These are phyloP conservation scores for Fusarium nurragi DNA, from an alignment of 2,329 filamentous ascomycete species.

Conservation along the genomic window DNA sequence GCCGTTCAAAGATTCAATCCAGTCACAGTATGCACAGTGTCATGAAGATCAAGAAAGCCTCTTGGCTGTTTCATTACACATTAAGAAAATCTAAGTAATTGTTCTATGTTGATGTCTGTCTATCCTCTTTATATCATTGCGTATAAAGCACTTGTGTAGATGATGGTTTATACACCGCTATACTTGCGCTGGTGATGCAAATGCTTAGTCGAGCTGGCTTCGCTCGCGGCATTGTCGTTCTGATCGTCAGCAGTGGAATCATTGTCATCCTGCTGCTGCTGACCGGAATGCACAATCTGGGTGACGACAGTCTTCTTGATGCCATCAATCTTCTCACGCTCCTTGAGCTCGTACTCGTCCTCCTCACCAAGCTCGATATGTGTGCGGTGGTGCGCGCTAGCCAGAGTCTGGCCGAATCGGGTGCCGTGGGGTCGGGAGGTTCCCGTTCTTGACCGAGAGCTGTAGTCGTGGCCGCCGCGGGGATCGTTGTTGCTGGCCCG, in stretches of 20 bases:
- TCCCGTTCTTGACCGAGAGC: slow-evolving; percentile 33
- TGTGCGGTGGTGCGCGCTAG: slow-evolving; percentile 35
- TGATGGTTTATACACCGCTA: slow-evolving; percentile 8
- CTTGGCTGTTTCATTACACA: slow-evolving; percentile 19
- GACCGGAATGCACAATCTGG: slow-evolving; percentile 16
- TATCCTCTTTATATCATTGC: neutral
- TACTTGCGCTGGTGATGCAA: slow-evolving; percentile 26
- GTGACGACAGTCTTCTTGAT: slow-evolving; percentile 43
- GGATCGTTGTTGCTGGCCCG: slow-evolving; percentile 35
- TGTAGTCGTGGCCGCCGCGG: slow-evolving; percentile 30
- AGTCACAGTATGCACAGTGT: no score
- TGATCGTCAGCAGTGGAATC: slow-evolving; percentile 32
- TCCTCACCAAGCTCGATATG: slow-evolving; percentile 45
- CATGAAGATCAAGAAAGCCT: neutral
- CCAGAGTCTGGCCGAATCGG: slow-evolving; percentile 31
- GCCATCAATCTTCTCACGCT: slow-evolving; percentile 39
- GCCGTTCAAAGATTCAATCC: no score
- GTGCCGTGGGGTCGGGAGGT: slow-evolving; percentile 18
- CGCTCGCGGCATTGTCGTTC: slow-evolving; percentile 38
- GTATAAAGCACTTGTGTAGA: neutral
- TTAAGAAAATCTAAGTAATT: slow-evolving; percentile 23
- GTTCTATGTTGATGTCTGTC: neutral
- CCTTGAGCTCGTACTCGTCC: slow-evolving; percentile 38
- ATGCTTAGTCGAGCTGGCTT: slow-evolving; percentile 41
- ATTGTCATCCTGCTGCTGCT: slow-evolving; percentile 9